These are phyloP conservation scores for Phyllosticta paracitricarpa DNA, from an alignment of 2,329 filamentous ascomycete species.

Conservation along the genomic window DNA sequence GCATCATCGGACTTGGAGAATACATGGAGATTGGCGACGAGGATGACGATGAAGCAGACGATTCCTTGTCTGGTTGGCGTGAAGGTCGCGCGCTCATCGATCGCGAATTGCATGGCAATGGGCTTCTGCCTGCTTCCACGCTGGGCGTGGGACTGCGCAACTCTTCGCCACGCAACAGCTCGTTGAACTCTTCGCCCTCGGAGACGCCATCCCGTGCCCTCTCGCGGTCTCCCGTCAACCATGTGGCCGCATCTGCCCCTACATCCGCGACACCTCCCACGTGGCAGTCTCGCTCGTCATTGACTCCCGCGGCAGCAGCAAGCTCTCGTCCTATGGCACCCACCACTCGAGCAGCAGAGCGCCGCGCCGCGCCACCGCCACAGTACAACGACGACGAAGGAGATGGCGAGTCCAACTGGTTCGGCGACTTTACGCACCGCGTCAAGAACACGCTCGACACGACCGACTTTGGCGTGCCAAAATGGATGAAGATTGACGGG, in stretches of 20 bases:
- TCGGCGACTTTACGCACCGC: constrained; percentile 71
- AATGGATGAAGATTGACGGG: constrained; percentile 62
- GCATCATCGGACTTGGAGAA: constrained; percentile 67
- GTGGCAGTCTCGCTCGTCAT: background rate
- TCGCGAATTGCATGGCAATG: constrained; percentile 51
- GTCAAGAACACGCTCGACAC: constrained; percentile 89
- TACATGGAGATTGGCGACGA: constrained; percentile 46
- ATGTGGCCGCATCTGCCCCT: background rate
- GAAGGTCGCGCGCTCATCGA: constrained; percentile 88
- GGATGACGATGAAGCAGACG: constrained; percentile 57
- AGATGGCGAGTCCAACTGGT: constrained; percentile 71
- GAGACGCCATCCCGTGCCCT: constrained; percentile 10
- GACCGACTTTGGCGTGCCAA: constrained; percentile 54
- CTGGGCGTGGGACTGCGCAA: constrained; percentile 13
- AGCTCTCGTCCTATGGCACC: background rate
- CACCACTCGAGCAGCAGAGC: background rate
- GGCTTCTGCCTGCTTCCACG: constrained; percentile 20
- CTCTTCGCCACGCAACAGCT: background rate
- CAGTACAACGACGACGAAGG: constrained; percentile 39
- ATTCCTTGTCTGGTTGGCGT: constrained; percentile 68
- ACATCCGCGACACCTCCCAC: background rate
- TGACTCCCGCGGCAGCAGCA: background rate
- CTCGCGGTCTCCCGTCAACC: background rate
- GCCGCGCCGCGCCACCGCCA: constrained; percentile 7
- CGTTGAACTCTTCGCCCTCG: constrained; percentile 2